Percentiles rank a stretch among this genome's conserved stretches.
phyloP scores from a whole-genome alignment of 495 filamentous ascomycete species.

The Talaromyces nanjingensis region DNA sequence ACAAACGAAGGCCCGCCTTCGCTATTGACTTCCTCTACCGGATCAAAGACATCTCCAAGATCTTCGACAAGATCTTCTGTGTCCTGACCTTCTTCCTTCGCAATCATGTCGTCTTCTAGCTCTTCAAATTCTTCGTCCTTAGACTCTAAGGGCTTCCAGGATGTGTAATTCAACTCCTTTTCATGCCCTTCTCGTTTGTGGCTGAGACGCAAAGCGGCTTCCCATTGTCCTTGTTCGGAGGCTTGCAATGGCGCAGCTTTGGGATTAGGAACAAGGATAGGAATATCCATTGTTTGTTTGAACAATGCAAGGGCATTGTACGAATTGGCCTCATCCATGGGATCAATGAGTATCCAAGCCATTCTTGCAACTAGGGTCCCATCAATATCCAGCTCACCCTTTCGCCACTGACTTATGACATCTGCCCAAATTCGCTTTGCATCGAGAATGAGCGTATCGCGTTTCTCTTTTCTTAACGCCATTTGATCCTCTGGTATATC shows the following conservation, averaged over 20 bases:
- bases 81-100: constrained; percentile 11
- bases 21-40: constrained; percentile 14
- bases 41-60: constrained; percentile 31
- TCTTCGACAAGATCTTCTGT: constrained; percentile 24
- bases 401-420: constrained; percentile 62
- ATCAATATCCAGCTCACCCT: constrained; percentile 61
- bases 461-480: constrained; percentile 28
- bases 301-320: constrained; percentile 66
- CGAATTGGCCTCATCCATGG: constrained; percentile 49
- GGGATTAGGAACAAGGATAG: constrained; percentile 29
- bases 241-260: background rate
- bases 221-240: constrained; percentile 4
- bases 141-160: background rate
- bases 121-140: background rate
- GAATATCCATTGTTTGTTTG: constrained; percentile 70
- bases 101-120: constrained; percentile 17
- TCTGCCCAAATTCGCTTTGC: constrained; percentile 75
- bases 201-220: background rate
- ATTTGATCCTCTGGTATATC: constrained; percentile 22
- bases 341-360: constrained; percentile 61
- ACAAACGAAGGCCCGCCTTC: constrained; percentile 15
- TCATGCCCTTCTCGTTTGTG: background rate
- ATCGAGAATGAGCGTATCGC: constrained; percentile 39
- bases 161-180: background rate
- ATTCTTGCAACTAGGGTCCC: constrained; percentile 68